These are phyloP conservation scores for Solanum piurae DNA, from an alignment of 257 asterid genomes.

Conservation along the genomic window DNA sequence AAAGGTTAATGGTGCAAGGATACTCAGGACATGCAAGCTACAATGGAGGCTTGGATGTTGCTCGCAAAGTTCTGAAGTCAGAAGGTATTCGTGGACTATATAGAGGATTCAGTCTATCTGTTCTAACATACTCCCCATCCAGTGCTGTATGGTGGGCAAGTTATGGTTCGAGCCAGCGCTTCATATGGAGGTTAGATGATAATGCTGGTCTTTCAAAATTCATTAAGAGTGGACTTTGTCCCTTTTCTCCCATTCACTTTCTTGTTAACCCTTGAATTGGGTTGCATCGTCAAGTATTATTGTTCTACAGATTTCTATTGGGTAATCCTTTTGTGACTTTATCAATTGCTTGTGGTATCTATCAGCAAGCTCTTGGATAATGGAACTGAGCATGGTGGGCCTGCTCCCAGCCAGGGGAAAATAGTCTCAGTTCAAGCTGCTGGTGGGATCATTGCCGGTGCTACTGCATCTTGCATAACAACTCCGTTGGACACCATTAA, in stretches of 20 bases:
- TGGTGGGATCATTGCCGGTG: constrained; percentile 90
- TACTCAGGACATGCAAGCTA: constrained; percentile 70
- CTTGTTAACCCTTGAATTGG: not conserved
- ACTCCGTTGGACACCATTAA: constrained; percentile 93
- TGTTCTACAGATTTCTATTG: not conserved
- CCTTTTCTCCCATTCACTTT: not conserved
- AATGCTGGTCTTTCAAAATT: not conserved
- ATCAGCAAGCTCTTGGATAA: constrained; percentile 47
- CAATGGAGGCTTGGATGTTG: constrained; percentile 86
- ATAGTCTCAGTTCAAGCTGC: constrained; percentile 80
- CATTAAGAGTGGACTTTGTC: not conserved
- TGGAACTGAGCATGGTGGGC: constrained; percentile 23
- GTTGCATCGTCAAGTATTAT: not conserved
- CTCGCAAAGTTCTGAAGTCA: constrained; percentile 63
- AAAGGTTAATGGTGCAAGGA: constrained; percentile 84
- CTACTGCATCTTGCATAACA: constrained; percentile 82
- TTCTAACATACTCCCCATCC: constrained; percentile 84
- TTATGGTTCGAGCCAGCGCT: constrained; percentile 96
- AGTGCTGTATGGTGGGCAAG: constrained; percentile 99
- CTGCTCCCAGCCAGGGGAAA: constrained; percentile 51
- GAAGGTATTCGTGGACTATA: constrained; percentile 92
- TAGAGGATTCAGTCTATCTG: constrained; percentile 94
- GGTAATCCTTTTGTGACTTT: not conserved
- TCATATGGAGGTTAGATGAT: constrained; percentile 66
- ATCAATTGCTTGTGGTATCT: constrained; percentile 1